A percentile compares a stretch with the other conserved stretches of the same genome.
Evolutionary conservation across 768 basidiomycete species (phyloP).

Genomic region (Auricularia cornea): DNA sequence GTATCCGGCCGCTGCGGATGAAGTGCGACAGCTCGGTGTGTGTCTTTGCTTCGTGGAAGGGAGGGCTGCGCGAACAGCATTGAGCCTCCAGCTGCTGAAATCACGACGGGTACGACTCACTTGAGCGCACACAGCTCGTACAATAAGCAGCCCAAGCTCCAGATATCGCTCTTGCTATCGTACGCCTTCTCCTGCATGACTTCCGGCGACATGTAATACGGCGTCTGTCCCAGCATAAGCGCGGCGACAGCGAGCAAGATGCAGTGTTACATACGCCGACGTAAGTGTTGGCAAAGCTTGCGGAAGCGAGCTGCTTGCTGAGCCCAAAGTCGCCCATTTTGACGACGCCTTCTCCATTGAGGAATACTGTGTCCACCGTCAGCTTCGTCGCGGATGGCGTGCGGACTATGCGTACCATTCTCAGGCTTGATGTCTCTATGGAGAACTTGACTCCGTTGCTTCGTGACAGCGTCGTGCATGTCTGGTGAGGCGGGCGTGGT

Average conservation of each 20-base stretch:
- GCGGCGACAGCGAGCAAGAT: neutral
- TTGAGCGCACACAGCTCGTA: conserved; percentile 93
- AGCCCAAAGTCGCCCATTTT: conserved; percentile 97
- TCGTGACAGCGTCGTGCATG: neutral
- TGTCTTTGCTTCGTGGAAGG: conserved; percentile 89
- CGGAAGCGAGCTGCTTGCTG: conserved; percentile 81
- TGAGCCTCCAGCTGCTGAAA: neutral
- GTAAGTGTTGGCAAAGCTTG: conserved; percentile 91
- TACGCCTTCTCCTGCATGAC: conserved; percentile 96
- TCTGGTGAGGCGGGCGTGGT: conserved; percentile 6
- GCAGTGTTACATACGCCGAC: conserved; percentile 65
- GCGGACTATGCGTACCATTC: conserved; percentile 77
- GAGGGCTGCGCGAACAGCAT: conserved; percentile 39
- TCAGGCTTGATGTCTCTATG: conserved; percentile 97
- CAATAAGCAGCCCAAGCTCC: conserved; percentile 95
- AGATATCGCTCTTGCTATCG: conserved; percentile 97
- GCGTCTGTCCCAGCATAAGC: conserved; percentile 53
- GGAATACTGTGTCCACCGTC: conserved; percentile 54
- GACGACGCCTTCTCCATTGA: conserved; percentile 74
- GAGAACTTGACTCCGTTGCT: conserved; percentile 46
- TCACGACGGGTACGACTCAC: conserved; percentile 19
- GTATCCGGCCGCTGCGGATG: conserved; percentile 85
- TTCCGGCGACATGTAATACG: conserved; percentile 99
- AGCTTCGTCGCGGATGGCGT: too few species aligned
- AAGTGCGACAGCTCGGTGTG: conserved; percentile 76